Evolutionary conservation across 2,329 filamentous ascomycete species (phyloP).

Genomic region (Lachnellula hyalina): DNA sequence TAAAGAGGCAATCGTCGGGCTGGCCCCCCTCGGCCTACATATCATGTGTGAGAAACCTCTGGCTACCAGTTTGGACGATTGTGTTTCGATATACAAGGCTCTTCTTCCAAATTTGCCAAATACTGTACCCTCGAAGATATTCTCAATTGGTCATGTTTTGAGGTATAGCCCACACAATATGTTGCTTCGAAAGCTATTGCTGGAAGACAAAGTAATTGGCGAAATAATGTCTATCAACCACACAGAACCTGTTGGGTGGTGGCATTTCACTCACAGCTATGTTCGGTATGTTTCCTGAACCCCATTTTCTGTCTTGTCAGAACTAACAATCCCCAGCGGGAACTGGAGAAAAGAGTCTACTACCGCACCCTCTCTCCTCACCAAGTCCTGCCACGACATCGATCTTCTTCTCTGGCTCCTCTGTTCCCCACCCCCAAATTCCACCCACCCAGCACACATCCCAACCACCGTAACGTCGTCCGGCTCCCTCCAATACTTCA

Average conservation of each 20-base stretch:
- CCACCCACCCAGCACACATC: constrained; percentile 54
- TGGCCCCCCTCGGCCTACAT: constrained; percentile 68
- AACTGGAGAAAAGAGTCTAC: constrained; percentile 84
- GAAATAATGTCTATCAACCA: constrained; percentile 83
- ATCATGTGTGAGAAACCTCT: constrained; percentile 96
- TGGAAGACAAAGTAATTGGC: constrained; percentile 71
- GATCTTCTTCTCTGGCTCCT: constrained; percentile 90
- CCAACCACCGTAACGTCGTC: constrained; percentile 71
- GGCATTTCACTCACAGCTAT: constrained; percentile 89
- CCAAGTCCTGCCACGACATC: constrained; percentile 95
- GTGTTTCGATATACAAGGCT: constrained; percentile 65
- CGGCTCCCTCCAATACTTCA: constrained; percentile 75
- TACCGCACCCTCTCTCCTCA: constrained; percentile 77
- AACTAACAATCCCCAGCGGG: constrained; percentile 46
- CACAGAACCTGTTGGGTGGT: constrained; percentile 92
- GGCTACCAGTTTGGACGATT: constrained; percentile 72
- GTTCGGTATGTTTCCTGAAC: constrained; percentile 50
- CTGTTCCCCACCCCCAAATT: constrained; percentile 50
- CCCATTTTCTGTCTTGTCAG: background rate
- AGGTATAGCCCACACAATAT: constrained; percentile 92
- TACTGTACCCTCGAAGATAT: constrained; percentile 47
- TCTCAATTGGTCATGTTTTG: constrained; percentile 90
- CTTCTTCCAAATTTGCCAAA: constrained; percentile 37
- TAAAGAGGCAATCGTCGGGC: constrained; percentile 68
- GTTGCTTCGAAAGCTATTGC: constrained; percentile 70